Percentiles rank a stretch among this genome's conserved stretches.
Evolutionary conservation across 768 basidiomycete species (phyloP).

Genomic region (Russula abietina): DNA sequence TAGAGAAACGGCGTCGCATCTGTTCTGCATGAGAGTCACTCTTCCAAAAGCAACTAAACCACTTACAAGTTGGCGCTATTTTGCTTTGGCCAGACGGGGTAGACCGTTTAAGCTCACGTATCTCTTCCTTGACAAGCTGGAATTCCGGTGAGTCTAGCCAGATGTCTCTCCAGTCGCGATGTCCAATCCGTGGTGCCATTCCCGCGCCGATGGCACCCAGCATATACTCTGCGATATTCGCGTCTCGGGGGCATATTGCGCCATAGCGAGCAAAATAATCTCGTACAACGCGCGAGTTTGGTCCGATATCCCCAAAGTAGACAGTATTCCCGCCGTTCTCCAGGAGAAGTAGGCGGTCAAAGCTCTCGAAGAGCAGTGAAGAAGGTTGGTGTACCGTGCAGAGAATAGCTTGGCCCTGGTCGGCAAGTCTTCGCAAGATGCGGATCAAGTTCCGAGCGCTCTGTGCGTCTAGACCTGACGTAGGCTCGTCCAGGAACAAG

Average conservation of each 20-base stretch:
- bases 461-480: conserved; percentile 53
- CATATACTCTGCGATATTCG: conserved; percentile 75
- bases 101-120: conserved; percentile 36
- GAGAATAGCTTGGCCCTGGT: conserved; percentile 82
- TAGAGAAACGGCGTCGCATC: conserved; percentile 72
- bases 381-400: conserved; percentile 91
- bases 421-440: conserved; percentile 76
- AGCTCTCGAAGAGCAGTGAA: conserved; percentile 78
- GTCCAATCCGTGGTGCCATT: conserved; percentile 60
- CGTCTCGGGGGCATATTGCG: conserved; percentile 64
- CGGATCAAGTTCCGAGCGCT: conserved; percentile 79
- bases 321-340: conserved; percentile 83
- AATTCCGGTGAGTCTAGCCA: conserved; percentile 73
- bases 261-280: conserved; percentile 75
- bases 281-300: conserved; percentile 59
- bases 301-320: conserved; percentile 89
- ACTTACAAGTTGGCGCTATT: conserved; percentile 5
- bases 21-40: conserved; percentile 26
- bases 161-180: conserved; percentile 80
- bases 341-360: conserved; percentile 63
- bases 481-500: conserved; percentile 57
- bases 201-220: conserved; percentile 86
- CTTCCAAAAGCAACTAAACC: background rate
- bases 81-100: background rate
- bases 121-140: conserved; percentile 27